These are phyloP conservation scores for Scedosporium apiospermum DNA, from an alignment of 2,329 filamentous ascomycete species.

Conservation along the genomic window DNA sequence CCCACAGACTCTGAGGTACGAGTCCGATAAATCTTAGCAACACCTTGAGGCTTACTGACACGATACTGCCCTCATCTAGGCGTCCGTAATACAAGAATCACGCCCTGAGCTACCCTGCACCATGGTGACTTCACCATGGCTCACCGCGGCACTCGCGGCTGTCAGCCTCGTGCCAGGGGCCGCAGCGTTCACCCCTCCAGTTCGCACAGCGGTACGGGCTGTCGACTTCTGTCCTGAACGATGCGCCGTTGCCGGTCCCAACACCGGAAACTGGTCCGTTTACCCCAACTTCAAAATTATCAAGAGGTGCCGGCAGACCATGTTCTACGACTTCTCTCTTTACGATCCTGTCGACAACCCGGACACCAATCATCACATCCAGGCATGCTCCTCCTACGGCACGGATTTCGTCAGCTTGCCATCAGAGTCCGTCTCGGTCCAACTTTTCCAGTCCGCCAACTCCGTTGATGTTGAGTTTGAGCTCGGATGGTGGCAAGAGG, in stretches of 20 bases:
- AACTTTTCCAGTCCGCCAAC: slow-evolving; percentile 7
- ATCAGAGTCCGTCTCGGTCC: slow-evolving; percentile 5
- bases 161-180: background rate
- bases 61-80: background rate
- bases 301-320: slow-evolving; percentile 17
- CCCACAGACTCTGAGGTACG: background rate
- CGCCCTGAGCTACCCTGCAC: background rate
- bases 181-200: background rate
- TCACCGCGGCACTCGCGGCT: background rate
- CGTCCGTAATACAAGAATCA: background rate
- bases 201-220: background rate
- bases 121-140: background rate
- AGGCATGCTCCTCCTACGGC: slow-evolving; percentile 16
- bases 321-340: slow-evolving; percentile 25
- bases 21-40: background rate
- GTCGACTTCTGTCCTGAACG: slow-evolving; percentile 12
- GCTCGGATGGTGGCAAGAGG: slow-evolving; percentile 18
- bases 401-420: slow-evolving; percentile 10
- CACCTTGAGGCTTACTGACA: background rate
- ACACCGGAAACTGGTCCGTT: slow-evolving; percentile 16
- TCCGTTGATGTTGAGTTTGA: slow-evolving; percentile 13
- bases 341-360: slow-evolving; percentile 22
- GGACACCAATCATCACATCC: slow-evolving; percentile 18
- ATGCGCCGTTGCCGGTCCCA: slow-evolving; percentile 14
- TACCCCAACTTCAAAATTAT: slow-evolving; percentile 17